Base-by-base conservation (phyloP, 1,284 basidiomycete genomes). In the Cerrena zonata region DNA sequence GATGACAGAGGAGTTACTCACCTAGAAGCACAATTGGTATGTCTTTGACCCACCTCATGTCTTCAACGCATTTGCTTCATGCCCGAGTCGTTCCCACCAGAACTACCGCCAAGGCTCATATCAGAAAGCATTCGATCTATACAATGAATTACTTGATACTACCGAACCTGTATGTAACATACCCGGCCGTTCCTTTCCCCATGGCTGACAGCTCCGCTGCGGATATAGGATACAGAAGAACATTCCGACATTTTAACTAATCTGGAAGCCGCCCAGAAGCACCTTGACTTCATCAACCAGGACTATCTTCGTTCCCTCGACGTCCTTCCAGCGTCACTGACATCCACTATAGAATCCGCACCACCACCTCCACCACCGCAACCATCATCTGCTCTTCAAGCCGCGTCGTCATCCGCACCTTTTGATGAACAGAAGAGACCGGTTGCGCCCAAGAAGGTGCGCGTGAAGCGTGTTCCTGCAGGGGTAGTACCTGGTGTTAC, bases 221-320 rank as follows among this genome's bases (percentile, higher is more conserved):
- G 26, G 24, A 21, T 45, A 26, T 62, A 91, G 88, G 72, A 83
- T 57, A 84, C 89, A n/a, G 86, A 92, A 61, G 91, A 94, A 71
- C 80, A 90, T 62, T 79, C 85, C 5, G 91, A 94, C 63, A 84
- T 94, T 61, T 73, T 87, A 45, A 90, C 82, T 52, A 94, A 94
- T 67, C 79, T 92, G 51, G 74, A 80, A 43, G 89, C 91, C 1
- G 78, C 89, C 0, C 82, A 89, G 62, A 75, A 77, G 52, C 88
- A 92, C 64, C 78, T 90, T 51, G 85, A 90, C 61, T 94, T 94
- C 70, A 78, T 91, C 64, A 79, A 77, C 57, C 75, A 79, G 37
- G 81, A 78, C 37, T 92, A 81, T 70, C 72, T 84, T 38, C 78
- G 74, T 48, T 74, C 80, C 18, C 74, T 91, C 19, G 80, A 82